A percentile compares a stretch with the other conserved stretches of the same genome.
Evolutionary conservation across 495 filamentous ascomycete genomes (phyloP).

Genomic region (Penicillium goetzii): DNA sequence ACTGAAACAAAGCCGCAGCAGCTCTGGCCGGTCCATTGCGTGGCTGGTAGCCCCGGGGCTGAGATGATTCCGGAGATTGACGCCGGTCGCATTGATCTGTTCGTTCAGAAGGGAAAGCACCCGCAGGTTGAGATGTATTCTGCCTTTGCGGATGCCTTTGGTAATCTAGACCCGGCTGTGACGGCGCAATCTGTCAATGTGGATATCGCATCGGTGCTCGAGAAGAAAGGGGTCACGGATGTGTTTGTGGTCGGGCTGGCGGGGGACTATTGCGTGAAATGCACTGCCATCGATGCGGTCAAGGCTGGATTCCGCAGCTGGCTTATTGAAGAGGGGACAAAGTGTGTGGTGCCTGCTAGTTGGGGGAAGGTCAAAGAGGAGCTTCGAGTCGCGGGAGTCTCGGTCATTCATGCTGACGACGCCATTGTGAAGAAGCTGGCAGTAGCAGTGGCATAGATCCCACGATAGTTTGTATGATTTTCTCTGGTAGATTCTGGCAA

Average conservation of each 20-base stretch:
- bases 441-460: constrained; percentile 16
- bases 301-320: constrained; percentile 76
- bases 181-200: constrained; percentile 53
- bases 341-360: constrained; percentile 62
- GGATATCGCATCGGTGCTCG: constrained; percentile 62
- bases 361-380: constrained; percentile 63
- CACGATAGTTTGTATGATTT: constrained; percentile 4
- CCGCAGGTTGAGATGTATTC: constrained; percentile 86
- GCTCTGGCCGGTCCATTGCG: constrained; percentile 91
- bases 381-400: constrained; percentile 58
- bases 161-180: constrained; percentile 48
- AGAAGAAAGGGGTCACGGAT: constrained; percentile 63
- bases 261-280: constrained; percentile 86
- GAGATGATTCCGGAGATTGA: constrained; percentile 77
- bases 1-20: constrained; percentile 65
- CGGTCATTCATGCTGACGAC: constrained; percentile 53
- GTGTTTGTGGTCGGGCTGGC: constrained; percentile 86
- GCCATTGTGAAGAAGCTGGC: constrained; percentile 46
- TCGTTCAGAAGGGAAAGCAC: constrained; percentile 79
- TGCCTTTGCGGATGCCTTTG: constrained; percentile 78
- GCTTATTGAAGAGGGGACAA: constrained; percentile 78
- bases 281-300: constrained; percentile 75
- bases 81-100: constrained; percentile 55
- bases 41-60: constrained; percentile 73
- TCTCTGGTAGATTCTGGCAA: constrained; percentile 1